Evolutionary conservation across 2,329 filamentous ascomycete species (phyloP).

Genomic region (Chaetomium strumarium): DNA sequence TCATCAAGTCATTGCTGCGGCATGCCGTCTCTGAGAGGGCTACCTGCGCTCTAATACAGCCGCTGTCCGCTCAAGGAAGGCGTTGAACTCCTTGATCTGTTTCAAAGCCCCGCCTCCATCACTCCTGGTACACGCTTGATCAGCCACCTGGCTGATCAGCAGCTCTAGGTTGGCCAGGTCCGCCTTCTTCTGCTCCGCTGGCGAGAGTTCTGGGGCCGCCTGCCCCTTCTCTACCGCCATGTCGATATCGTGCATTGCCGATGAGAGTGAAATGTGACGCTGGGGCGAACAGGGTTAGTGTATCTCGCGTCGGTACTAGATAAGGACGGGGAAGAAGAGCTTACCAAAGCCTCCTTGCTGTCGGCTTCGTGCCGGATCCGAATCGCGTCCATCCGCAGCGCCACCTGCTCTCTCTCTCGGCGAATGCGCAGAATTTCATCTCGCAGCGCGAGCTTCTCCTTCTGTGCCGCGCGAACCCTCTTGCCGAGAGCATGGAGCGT

Average conservation of each 20-base stretch:
- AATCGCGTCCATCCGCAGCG: constrained; percentile 57
- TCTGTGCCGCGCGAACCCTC: constrained; percentile 51
- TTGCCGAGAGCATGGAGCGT: constrained; percentile 52
- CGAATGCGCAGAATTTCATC: constrained; percentile 56
- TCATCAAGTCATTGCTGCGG: constrained; percentile 7
- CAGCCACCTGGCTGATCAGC: constrained; percentile 47
- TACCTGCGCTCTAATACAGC: constrained; percentile 43
- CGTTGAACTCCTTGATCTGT: constrained; percentile 57
- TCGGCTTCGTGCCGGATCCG: constrained; percentile 53
- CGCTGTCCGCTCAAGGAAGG: constrained; percentile 56
- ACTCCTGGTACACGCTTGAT: constrained; percentile 46
- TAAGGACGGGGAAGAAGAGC: constrained; percentile 18
- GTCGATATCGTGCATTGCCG: constrained; percentile 57
- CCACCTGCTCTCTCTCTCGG: constrained; percentile 56
- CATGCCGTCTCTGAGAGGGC: not conserved
- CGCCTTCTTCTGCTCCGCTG: constrained; percentile 41
- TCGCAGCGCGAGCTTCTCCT: constrained; percentile 50
- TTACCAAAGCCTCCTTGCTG: constrained; percentile 46
- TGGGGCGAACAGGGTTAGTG: constrained; percentile 11
- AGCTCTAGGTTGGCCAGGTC: constrained; percentile 54
- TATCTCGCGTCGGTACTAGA: not conserved
- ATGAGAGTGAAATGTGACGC: constrained; percentile 50
- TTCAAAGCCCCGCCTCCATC: constrained; percentile 44
- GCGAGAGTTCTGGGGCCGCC: constrained; percentile 41
- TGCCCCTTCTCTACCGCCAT: constrained; percentile 42